A percentile compares a stretch with the other conserved stretches of the same genome.
These are phyloP conservation scores for Petunia secreta DNA, from an alignment of 257 asterid species.

Conservation along the genomic window DNA sequence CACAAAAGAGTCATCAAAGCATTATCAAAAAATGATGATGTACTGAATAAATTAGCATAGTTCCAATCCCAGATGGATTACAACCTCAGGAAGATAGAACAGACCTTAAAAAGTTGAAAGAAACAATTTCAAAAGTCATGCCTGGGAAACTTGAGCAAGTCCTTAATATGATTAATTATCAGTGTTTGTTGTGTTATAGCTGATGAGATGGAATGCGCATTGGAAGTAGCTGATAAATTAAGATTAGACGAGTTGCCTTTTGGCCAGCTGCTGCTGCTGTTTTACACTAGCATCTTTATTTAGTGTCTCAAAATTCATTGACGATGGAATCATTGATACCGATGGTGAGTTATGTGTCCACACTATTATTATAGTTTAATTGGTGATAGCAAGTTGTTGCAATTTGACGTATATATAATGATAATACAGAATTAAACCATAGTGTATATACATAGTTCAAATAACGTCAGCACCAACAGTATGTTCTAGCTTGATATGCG, in stretches of 20 bases:
- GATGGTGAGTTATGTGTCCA: constrained; percentile 40
- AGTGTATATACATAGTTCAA: too few species aligned
- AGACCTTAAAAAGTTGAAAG: constrained; percentile 39
- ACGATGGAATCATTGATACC: constrained; percentile 51
- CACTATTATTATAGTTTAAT: too few species aligned
- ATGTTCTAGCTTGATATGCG: too few species aligned
- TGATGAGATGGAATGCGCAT: constrained; percentile 53
- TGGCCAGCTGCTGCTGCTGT: constrained; percentile 45
- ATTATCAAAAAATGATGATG: constrained; percentile 28
- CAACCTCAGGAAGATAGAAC: constrained; percentile 60
- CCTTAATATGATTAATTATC: constrained; percentile 42
- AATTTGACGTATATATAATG: too few species aligned
- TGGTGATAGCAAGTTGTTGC: too few species aligned
- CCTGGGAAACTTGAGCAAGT: constrained; percentile 54
- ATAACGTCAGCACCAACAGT: too few species aligned
- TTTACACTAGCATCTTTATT: constrained; percentile 35
- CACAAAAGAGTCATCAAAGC: constrained; percentile 51
- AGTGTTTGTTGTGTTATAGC: constrained; percentile 47
- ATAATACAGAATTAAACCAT: too few species aligned
- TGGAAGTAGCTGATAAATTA: constrained; percentile 49
- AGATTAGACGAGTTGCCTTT: constrained; percentile 52
- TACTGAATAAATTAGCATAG: constrained; percentile 40
- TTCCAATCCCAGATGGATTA: constrained; percentile 66
- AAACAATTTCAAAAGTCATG: constrained; percentile 39
- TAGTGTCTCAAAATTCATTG: constrained; percentile 41